Percentiles rank a stretch among this genome's conserved stretches.
These are phyloP conservation scores for Tuber melanosporum DNA, from an alignment of 495 filamentous ascomycete genomes.

Conservation along the genomic window DNA sequence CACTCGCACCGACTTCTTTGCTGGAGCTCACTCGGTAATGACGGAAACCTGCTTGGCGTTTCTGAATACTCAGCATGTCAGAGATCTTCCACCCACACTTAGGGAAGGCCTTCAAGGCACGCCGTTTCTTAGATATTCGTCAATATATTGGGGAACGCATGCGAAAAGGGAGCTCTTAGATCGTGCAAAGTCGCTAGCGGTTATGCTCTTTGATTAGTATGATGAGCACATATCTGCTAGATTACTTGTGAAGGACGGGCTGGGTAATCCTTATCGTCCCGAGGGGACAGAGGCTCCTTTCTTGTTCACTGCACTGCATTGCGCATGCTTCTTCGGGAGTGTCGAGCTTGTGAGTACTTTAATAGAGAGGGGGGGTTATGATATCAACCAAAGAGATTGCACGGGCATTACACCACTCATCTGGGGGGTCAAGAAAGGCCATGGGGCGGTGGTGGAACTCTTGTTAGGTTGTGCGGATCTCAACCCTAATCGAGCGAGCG, in stretches of 20 bases:
- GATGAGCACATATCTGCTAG: not conserved
- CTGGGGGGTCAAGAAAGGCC: conserved; percentile 37
- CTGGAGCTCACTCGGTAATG: not conserved
- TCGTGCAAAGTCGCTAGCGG: not conserved
- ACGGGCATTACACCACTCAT: conserved; percentile 31
- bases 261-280: no score
- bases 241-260: not conserved
- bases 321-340: not conserved
- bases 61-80: not conserved
- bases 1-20: not conserved
- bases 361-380: not conserved
- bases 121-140: not conserved
- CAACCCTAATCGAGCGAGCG: conserved; percentile 23
- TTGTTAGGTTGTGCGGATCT: conserved; percentile 33
- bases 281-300: not conserved
- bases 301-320: not conserved
- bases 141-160: not conserved
- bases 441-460: conserved; percentile 15
- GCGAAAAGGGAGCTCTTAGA: not conserved
- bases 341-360: not conserved
- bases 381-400: not conserved
- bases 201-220: not conserved
- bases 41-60: not conserved
- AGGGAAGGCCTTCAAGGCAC: not conserved
- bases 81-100: not conserved